These are phyloP conservation scores for Aspergillus novofumigatus DNA, from an alignment of 2,329 filamentous ascomycete genomes.

Conservation along the genomic window DNA sequence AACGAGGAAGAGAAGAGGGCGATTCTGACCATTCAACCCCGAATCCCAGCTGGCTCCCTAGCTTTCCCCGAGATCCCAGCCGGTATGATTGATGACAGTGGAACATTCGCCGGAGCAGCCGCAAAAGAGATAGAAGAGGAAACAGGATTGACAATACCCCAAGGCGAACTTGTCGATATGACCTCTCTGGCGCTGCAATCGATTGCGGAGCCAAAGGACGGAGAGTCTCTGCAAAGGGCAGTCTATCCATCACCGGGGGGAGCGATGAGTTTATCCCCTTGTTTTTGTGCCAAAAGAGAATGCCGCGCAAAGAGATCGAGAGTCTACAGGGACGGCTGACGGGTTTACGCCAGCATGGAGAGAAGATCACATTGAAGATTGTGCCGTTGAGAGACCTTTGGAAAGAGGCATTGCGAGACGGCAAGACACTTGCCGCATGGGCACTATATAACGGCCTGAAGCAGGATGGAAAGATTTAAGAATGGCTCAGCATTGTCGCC, in stretches of 20 bases:
- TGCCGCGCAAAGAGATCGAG: conserved; percentile 47
- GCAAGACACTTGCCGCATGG: conserved; percentile 53
- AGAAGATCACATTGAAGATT: conserved; percentile 57
- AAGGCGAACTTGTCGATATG: conserved; percentile 51
- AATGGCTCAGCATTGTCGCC: background rate
- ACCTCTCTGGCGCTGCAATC: conserved; percentile 45
- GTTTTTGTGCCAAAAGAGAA: conserved; percentile 52
- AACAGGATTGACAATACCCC: conserved; percentile 49
- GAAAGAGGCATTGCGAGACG: conserved; percentile 53
- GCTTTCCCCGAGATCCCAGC: conserved; percentile 56
- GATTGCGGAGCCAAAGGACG: conserved; percentile 12
- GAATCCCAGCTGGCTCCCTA: conserved; percentile 53
- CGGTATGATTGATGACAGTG: conserved; percentile 56
- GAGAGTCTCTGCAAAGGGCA: conserved; percentile 43
- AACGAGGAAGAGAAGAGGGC: conserved; percentile 45
- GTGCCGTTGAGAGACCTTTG: conserved; percentile 50
- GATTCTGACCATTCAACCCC: conserved; percentile 54
- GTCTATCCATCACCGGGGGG: conserved; percentile 54
- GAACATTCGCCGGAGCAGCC: conserved; percentile 52
- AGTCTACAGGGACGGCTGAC: conserved; percentile 51
- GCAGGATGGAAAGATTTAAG: conserved; percentile 42
- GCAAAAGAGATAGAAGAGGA: conserved; percentile 57
- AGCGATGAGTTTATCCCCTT: conserved; percentile 58
- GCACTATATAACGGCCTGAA: conserved; percentile 53
- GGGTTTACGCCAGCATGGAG: conserved; percentile 51